Base-by-base conservation (phyloP, 495 filamentous ascomycete genomes). In the Penicillium tannophilum region DNA sequence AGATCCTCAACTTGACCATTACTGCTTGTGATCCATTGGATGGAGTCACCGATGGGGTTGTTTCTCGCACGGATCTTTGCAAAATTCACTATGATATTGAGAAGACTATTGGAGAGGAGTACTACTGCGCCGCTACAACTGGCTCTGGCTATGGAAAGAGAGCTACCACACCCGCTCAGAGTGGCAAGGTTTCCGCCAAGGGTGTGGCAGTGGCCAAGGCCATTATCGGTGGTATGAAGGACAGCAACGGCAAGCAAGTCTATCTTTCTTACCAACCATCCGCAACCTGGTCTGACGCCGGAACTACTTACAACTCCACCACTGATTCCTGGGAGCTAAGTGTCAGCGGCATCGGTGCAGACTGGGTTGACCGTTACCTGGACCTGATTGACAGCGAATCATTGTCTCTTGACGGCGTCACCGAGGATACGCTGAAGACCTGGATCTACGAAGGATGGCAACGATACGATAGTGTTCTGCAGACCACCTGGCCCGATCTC, bases 21-120 rank as follows among this genome's bases (percentile, higher is more conserved):
- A 62, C 67, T 1, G 71, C 72, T 14, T 84, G 81, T 48, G 80
- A 84, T 55, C 31, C 65, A 12, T 60, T 83, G 4, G 82, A 83
- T 60, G 82, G 82, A 1, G 63, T 63, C 42, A 65, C 53, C 1
- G 82, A 84, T 53, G 80, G 79, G 0, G 78, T 84, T 0, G 69
- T 83, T 12, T 66, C 74, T 16, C 69, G 80, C 0, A 72, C 79
- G 0, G 79, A 84, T 54, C 72, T 84, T 6, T 84, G 81, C 67
- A 63, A 68, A 31, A 52, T 76, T 8, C 59, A 73, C 41, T 77
- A 74, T 60, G 70, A 80, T 54, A 56, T 77, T 52, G 70, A 66
- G 30, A 60, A 54, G 3, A 68, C 68, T 7, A 59, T 82, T 39
- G 80, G 80, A 7, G 63, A 71, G 41, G 42, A 72, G 1, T 84